Base-by-base conservation (phyloP, 2,329 filamentous ascomycete species). In the Aschersonia sp. region DNA sequence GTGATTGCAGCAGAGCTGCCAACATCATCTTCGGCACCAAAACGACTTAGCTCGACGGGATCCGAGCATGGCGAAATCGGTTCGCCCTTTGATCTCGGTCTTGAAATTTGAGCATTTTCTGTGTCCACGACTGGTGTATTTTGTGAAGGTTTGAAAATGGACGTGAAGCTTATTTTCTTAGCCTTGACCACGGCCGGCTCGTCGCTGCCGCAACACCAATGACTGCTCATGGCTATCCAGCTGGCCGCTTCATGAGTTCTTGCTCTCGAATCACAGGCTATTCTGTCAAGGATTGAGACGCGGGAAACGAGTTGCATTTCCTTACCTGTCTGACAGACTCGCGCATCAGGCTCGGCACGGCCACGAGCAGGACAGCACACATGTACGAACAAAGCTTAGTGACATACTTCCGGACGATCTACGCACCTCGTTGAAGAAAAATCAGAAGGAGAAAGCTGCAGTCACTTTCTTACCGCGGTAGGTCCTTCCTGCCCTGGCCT, bases 11-110 rank as follows among this genome's bases (percentile, higher is more conserved):
- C 68, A 32, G 65, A 59, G 14, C 67, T 22, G 22, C 22, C 22
- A 22, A 22, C 64, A 3, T 68, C 68, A 44, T 71, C 64, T 31
- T 67, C 61, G 5, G 61, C 58, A 7, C 60, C 55, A 0, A 68
- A 53, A 14, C 64, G 58, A 22, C 56, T 58, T 6, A 62, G 54
- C 45, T 60, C 58, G 14, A 68, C 53, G 39, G 53, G 47, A 4
- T 46, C 51, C 39, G 48, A 51, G 43, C 46, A 52, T 2, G 52
- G 51, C 2, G 51, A 54, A 9, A 50, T 30, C n/a, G 46, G 47
- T 31, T 49, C 47, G 33, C 47, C 46, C 31, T 45, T 51, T 10
- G 37, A 14, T 31, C 45, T 45, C 12, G 42, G 12, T 42, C 45
- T 43, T 8, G 45, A 35, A 6, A 39, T 32, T 40, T 37, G 37